Conservation (phyloP, 164 flowering plant genomes). For the Sedum album region DNA sequence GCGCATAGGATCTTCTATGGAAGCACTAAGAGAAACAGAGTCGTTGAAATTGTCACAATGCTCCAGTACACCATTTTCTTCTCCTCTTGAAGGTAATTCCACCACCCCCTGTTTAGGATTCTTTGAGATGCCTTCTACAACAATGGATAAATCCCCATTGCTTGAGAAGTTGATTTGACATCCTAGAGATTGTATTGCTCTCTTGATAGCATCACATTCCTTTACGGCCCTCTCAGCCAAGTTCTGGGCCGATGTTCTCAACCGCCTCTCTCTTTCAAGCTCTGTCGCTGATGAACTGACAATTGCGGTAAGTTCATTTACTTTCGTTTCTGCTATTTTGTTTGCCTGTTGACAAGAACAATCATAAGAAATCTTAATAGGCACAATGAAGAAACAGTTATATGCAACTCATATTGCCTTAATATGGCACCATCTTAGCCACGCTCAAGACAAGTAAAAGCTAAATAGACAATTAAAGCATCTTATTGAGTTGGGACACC, state of each 20-base stretch:
- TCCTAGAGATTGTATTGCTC: constrained; percentile 85
- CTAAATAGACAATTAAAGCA: neutral
- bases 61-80: constrained; percentile 17
- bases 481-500: neutral
- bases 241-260: constrained; percentile 22
- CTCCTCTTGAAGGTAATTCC: constrained; percentile 25
- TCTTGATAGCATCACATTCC: constrained; percentile 72
- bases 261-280: constrained; percentile 33
- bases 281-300: constrained; percentile 55
- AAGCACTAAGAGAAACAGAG: constrained; percentile 49
- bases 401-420: neutral
- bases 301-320: constrained; percentile 35
- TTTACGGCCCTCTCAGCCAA: constrained; percentile 56
- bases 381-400: neutral
- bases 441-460: neutral
- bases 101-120: neutral
- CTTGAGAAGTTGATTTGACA: constrained; percentile 71
- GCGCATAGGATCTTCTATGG: constrained; percentile 36
- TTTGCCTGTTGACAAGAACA: constrained; percentile 47
- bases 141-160: constrained; percentile 30
- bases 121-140: neutral
- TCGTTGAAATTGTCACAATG: constrained; percentile 51
- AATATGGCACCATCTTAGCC: neutral
- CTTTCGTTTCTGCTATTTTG: constrained; percentile 71
- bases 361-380: neutral